phyloP scores from a whole-genome alignment of 163 green algal species.

The Scenedesmus sp. region DNA sequence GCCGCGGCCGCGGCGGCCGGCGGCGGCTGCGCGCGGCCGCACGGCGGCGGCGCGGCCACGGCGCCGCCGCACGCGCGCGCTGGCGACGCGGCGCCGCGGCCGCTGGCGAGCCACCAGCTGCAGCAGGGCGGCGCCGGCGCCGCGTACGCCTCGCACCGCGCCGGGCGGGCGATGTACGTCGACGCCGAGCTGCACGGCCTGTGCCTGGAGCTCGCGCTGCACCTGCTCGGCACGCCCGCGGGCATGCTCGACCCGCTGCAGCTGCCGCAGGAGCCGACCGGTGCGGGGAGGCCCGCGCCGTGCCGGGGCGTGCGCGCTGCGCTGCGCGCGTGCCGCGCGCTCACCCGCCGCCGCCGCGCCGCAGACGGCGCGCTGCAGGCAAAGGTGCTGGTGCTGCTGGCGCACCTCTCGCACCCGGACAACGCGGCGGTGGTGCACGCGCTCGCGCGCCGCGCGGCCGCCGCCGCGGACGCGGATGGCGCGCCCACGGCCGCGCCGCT shows the following conservation, averaged over 20 bases:
- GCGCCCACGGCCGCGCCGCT: too few relatives aligned
- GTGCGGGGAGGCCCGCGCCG: neutral
- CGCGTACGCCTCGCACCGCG: neutral
- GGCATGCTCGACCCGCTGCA: constrained; percentile 50
- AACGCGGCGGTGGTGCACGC: neutral
- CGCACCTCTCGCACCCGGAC: constrained; percentile 36
- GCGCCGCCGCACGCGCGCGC: too few relatives aligned
- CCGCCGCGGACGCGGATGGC: neutral
- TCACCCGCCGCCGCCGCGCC: neutral
- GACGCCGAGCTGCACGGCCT: constrained; percentile 52
- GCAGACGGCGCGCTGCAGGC: constrained; percentile 30
- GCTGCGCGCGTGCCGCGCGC: neutral
- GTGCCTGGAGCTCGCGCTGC: constrained; percentile 53
- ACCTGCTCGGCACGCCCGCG: constrained; percentile 49
- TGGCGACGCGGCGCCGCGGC: neutral
- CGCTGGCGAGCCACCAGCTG: neutral
- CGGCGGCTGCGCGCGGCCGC: too few relatives aligned
- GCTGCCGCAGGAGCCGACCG: constrained; percentile 34
- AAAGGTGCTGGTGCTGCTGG: constrained; percentile 32
- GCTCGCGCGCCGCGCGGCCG: neutral
- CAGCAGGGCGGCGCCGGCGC: neutral
- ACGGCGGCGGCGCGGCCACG: too few relatives aligned
- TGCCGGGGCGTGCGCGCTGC: neutral
- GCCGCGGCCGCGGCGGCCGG: constrained; percentile 2
- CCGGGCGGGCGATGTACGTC: constrained; percentile 47